These are phyloP conservation scores for Massarina eburnea DNA, from an alignment of 2,329 filamentous ascomycete species.

Conservation along the genomic window DNA sequence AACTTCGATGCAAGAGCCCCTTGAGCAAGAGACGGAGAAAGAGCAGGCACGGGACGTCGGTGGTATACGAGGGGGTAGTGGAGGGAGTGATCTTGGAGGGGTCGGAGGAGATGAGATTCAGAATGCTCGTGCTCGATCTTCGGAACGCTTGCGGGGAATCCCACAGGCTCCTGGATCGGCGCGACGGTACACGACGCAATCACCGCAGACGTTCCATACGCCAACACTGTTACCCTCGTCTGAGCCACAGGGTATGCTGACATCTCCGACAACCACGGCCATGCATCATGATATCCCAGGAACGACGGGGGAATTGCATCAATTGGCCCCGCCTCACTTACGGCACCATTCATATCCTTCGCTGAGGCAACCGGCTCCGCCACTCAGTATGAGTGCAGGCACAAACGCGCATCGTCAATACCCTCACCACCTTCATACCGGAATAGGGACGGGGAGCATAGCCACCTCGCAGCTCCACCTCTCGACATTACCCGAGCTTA, in stretches of 20 bases:
- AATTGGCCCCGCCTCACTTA: constrained; percentile 11
- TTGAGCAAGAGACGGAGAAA: constrained; percentile 15
- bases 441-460: background rate
- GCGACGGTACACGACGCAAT: constrained; percentile 23
- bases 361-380: constrained; percentile 8
- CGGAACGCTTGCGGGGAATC: constrained; percentile 15
- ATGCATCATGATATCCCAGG: constrained; percentile 10
- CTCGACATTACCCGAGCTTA: constrained; percentile 10
- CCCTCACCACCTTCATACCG: background rate
- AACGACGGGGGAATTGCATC: constrained; percentile 3
- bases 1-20: constrained; percentile 1
- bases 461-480: constrained; percentile 3
- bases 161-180: constrained; percentile 8
- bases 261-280: constrained; percentile 21
- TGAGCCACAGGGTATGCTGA: constrained; percentile 23
- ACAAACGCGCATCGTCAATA: background rate
- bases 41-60: background rate
- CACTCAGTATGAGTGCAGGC: background rate
- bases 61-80: constrained; percentile 9
- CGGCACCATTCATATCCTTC: constrained; percentile 20
- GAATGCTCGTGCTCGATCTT: constrained; percentile 17
- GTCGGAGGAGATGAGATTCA: constrained; percentile 1
- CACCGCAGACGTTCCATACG: constrained; percentile 9
- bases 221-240: background rate
- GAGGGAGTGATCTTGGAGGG: constrained; percentile 2